Evolutionary conservation across 1,284 basidiomycete genomes (phyloP).

Genomic region (Trichosporon asahii): DNA sequence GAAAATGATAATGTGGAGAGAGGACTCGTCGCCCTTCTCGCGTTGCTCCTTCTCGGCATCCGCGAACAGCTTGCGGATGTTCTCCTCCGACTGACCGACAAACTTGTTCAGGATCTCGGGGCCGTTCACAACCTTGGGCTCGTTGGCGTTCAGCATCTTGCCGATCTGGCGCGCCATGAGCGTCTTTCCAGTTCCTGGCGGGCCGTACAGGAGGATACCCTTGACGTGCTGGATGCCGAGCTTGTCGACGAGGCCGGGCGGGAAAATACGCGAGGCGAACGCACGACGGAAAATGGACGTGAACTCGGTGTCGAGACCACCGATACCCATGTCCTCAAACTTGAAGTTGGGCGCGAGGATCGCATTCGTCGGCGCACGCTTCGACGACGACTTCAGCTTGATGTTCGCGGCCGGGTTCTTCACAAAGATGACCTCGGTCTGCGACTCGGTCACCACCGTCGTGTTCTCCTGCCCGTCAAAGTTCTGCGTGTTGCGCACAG

Average conservation of each 20-base stretch:
- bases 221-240: conserved; percentile 99
- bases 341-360: conserved; percentile 98
- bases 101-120: conserved; percentile 94
- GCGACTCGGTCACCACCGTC: conserved; percentile 82
- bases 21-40: conserved; percentile 96
- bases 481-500: conserved; percentile 65
- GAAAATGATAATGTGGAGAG: conserved; percentile 96
- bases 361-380: conserved; percentile 86
- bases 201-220: conserved; percentile 92
- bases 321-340: conserved; percentile 99
- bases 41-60: conserved; percentile 99
- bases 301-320: conserved; percentile 94
- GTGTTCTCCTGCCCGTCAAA: conserved; percentile 53
- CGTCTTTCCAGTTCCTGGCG: conserved; percentile 98
- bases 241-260: conserved; percentile 93
- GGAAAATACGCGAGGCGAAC: conserved; percentile 97
- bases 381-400: conserved; percentile 88
- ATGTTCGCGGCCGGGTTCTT: conserved; percentile 77
- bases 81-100: conserved; percentile 98
- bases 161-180: conserved; percentile 98
- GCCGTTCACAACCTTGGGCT: conserved; percentile 98
- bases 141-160: conserved; percentile 97
- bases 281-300: conserved; percentile 96
- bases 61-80: conserved; percentile 93
- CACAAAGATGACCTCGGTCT: conserved; percentile 83